Base-by-base conservation (phyloP, 805 yeast species). In the Pichia paraexigua region DNA sequence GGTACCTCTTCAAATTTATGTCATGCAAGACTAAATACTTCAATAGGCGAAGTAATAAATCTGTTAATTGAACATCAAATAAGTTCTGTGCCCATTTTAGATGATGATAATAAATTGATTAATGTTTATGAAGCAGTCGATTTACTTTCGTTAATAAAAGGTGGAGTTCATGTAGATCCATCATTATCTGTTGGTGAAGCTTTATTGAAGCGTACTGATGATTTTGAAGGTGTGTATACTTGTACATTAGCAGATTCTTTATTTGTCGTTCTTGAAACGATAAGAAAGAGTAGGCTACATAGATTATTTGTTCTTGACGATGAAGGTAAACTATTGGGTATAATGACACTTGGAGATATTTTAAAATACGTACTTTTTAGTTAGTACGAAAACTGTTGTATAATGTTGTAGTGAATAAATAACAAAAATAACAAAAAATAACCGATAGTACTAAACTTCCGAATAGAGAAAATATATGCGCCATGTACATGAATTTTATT, bases 71-170 rank as follows among this genome's bases (percentile, higher is more conserved):
- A 80, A 48, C 79, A 82, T 47, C 82, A 90, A n/a, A 94, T 94
- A 15, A 83, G 95, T 5, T 87, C 97, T 2, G 84, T 94, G 32
- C 99, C 99, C 1, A 91, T 94, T 52, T 82, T 94, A 30, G 97
- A 92, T 62, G 72, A 75, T 40, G 71, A 76, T 39, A 70, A 75
- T 49, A 79, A 77, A 56, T 73, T 94, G 57, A 76, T 89, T 56
- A 94, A 94, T 63, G 96, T 92, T 42, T 94, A 91, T 66, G 99
- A 94, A 70, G 95, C 97, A 0, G 95, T 89, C 35, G 99, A 94
- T 69, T 95, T 94, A 3, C 73, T 94, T 59, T 87, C 96, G 0
- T 73, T 94, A 59, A 89, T 94, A 53, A 92, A 91, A 68, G 96
- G 97, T 41, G 97, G 97, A 5, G 83, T 90, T 63, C 90, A 92